phyloP scores from a whole-genome alignment of 352 stramenopile species.

The Globisporangium spinosum region DNA sequence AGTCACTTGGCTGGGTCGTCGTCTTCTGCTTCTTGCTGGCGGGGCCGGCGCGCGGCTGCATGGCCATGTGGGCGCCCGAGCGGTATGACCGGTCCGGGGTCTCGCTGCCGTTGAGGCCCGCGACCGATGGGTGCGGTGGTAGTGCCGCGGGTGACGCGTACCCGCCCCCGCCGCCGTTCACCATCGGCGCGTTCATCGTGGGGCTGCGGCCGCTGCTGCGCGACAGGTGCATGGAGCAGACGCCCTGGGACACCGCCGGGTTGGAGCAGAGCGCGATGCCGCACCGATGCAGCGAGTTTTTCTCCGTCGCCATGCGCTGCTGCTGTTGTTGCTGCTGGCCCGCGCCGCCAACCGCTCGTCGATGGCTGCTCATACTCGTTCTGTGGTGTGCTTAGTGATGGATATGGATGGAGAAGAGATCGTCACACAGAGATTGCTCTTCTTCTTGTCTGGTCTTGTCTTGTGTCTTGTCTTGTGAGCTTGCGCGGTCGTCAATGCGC shows the following conservation, averaged over 20 bases:
- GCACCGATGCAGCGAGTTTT: slow-evolving; percentile 72
- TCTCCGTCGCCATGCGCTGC: slow-evolving; percentile 24
- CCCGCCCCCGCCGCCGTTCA: slow-evolving; percentile 20
- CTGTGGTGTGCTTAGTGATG: background rate
- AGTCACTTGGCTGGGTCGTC: slow-evolving; percentile 9
- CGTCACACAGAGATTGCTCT: background rate
- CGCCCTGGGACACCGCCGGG: slow-evolving; percentile 64
- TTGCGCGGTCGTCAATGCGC: background rate
- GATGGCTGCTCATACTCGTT: slow-evolving; percentile 10
- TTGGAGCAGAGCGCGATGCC: slow-evolving; percentile 76
- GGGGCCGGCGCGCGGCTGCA: slow-evolving; percentile 46
- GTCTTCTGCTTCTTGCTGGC: slow-evolving; percentile 61
- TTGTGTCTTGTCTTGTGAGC: background rate
- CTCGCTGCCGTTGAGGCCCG: slow-evolving; percentile 23
- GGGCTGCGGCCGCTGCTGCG: slow-evolving; percentile 20
- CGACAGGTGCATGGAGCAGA: slow-evolving; percentile 75
- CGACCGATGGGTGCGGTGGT: slow-evolving; percentile 3
- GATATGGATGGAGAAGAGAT: background rate
- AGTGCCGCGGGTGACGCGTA: slow-evolving; percentile 17
- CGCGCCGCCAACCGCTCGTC: slow-evolving; percentile 2
- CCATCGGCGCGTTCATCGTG: slow-evolving; percentile 8
- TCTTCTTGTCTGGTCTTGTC: background rate
- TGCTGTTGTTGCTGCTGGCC: slow-evolving; percentile 11
- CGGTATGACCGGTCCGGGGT: slow-evolving; percentile 55
- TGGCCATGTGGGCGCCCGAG: slow-evolving; percentile 38